phyloP scores from a whole-genome alignment of 1,284 basidiomycete genomes.

The Fomitiporia mediterranea region DNA sequence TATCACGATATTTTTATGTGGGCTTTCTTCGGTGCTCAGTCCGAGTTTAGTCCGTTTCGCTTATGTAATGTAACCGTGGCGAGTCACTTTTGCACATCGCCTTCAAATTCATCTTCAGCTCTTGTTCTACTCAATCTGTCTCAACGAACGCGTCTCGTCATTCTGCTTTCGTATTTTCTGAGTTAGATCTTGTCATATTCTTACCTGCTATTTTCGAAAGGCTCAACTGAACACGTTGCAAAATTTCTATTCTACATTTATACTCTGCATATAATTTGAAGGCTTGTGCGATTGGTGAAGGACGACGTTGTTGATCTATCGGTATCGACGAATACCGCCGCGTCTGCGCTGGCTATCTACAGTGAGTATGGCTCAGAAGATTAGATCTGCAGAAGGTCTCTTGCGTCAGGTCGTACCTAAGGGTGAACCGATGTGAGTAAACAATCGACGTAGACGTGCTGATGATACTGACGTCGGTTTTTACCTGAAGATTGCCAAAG shows the following conservation, averaged over 20 bases:
- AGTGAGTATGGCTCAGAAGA: constrained; percentile 53
- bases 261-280: neutral
- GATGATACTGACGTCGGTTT: neutral
- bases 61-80: neutral
- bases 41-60: too few species aligned
- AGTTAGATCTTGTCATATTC: neutral
- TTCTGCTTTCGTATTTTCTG: neutral
- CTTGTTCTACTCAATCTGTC: neutral
- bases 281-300: too few species aligned
- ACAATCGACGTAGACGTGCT: neutral
- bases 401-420: constrained; percentile 43
- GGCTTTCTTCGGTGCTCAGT: too few species aligned
- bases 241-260: neutral
- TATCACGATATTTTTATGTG: too few species aligned
- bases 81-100: neutral
- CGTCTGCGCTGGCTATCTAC: neutral
- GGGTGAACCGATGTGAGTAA: constrained; percentile 32
- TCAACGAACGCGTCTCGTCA: neutral
- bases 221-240: neutral
- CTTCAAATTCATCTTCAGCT: neutral
- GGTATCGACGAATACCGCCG: neutral
- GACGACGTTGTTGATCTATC: neutral
- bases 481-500: constrained; percentile 73
- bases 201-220: neutral
- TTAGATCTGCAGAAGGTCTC: constrained; percentile 58